Evolutionary conservation across 202 grass and related monocot genomes (phyloP).

Genomic region (Zizania palustris): DNA sequence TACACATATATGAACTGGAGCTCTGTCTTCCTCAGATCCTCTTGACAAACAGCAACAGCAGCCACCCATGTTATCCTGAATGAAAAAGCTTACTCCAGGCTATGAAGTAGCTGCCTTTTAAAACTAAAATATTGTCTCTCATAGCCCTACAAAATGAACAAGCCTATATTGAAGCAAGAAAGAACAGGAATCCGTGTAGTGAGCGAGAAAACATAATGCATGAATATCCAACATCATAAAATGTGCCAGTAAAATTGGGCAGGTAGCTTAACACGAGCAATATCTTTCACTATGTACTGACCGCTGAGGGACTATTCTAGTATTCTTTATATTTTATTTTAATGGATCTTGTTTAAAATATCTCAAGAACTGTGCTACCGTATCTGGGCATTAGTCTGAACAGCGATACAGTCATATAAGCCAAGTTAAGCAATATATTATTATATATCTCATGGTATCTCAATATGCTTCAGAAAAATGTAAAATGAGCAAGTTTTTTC

Average conservation of each 20-base stretch:
- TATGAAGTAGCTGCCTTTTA: constrained; percentile 43
- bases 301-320: too few relatives aligned
- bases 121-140: constrained; percentile 37
- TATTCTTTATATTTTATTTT: too few relatives aligned
- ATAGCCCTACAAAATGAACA: constrained; percentile 59
- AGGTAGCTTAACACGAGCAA: neutral
- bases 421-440: constrained; percentile 6
- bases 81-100: constrained; percentile 28
- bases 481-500: neutral
- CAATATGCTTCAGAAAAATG: neutral
- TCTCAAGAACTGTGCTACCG: too few relatives aligned
- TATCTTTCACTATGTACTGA: too few relatives aligned
- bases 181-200: neutral
- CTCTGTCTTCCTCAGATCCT: constrained; percentile 60
- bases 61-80: constrained; percentile 73
- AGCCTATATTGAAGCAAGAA: constrained; percentile 7
- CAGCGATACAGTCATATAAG: neutral
- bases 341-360: too few relatives aligned
- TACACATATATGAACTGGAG: constrained; percentile 70
- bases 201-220: constrained; percentile 28
- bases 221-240: neutral
- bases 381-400: neutral
- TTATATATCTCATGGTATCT: neutral
- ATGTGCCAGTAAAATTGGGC: neutral
- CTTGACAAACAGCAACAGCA: constrained; percentile 80